Percentiles rank a stretch among this genome's conserved stretches.
Conservation (phyloP, 148 eudicot species). For the Camellia japonica region DNA sequence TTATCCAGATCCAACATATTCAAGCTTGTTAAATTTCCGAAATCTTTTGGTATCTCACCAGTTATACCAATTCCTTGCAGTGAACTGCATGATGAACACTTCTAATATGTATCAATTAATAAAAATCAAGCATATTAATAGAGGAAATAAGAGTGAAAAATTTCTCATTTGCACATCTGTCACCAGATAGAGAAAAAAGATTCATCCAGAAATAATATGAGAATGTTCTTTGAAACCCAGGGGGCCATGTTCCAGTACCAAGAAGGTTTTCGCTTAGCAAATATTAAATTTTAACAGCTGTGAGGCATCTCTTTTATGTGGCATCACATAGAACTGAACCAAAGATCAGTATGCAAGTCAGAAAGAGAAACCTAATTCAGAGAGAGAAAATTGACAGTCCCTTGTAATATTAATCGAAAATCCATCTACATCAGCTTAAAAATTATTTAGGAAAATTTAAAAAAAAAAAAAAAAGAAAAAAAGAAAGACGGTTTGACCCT, state of each 20-base stretch:
- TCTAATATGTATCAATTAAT: conserved; percentile 9
- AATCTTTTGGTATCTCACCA: conserved; percentile 69
- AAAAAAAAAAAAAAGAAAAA: no score
- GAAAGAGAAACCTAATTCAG: no score
- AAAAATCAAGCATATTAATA: neutral
- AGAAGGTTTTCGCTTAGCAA: no score
- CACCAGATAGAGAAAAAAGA: neutral
- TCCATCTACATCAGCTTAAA: no score
- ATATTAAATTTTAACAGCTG: no score
- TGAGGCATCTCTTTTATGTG: no score
- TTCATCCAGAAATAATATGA: neutral
- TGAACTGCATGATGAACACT: conserved; percentile 39
- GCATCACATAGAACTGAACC: no score
- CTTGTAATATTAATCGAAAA: no score
- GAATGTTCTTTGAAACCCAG: neutral
- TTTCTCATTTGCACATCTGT: neutral
- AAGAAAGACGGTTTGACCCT: no score
- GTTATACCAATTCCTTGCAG: conserved; percentile 75
- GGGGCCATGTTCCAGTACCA: neutral
- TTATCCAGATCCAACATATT: conserved; percentile 69
- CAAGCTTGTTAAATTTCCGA: conserved; percentile 69
- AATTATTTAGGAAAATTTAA: neutral
- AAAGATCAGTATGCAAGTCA: no score
- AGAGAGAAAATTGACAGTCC: no score
- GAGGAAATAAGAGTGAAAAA: neutral